These are phyloP conservation scores for Colletotrichum cereale DNA, from an alignment of 2,329 filamentous ascomycete species.

Conservation along the genomic window DNA sequence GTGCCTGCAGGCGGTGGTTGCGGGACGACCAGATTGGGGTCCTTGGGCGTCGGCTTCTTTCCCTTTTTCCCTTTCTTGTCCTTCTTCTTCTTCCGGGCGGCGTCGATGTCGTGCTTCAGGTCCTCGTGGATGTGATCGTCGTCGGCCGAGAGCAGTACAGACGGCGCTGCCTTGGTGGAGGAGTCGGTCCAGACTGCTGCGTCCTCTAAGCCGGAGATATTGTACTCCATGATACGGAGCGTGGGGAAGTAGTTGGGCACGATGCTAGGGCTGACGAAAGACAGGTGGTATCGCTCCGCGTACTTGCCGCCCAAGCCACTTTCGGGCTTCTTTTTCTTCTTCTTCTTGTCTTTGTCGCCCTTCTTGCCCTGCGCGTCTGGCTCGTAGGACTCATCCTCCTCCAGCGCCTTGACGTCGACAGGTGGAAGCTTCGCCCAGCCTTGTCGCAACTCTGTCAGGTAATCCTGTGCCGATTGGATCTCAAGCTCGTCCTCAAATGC, in stretches of 20 bases:
- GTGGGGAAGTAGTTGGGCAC: slow-evolving; percentile 95
- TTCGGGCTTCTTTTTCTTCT: slow-evolving; percentile 66
- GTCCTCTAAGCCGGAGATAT: slow-evolving; percentile 81
- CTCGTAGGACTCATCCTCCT: slow-evolving; percentile 40
- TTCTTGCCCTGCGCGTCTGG: slow-evolving; percentile 49
- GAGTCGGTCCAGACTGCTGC: slow-evolving; percentile 59
- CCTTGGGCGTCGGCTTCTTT: slow-evolving; percentile 53
- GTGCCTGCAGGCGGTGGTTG: slow-evolving; percentile 77
- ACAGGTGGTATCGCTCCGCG: slow-evolving; percentile 86
- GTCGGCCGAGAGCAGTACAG: slow-evolving; percentile 27
- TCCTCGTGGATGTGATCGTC: slow-evolving; percentile 44
- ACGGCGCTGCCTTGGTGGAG: slow-evolving; percentile 2
- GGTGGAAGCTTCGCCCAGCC: slow-evolving; percentile 83
- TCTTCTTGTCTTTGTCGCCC: slow-evolving; percentile 54
- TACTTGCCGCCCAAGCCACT: slow-evolving; percentile 80
- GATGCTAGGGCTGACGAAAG: slow-evolving; percentile 85
- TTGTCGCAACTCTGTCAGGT: slow-evolving; percentile 81
- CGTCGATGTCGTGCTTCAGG: slow-evolving; percentile 46
- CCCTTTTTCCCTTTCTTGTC: slow-evolving; percentile 60
- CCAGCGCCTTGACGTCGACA: slow-evolving; percentile 48
- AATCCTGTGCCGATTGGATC: slow-evolving; percentile 78
- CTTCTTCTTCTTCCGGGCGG: slow-evolving; percentile 52
- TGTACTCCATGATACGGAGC: slow-evolving; percentile 93
- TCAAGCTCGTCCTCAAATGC: slow-evolving; percentile 67
- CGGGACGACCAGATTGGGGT: slow-evolving; percentile 75